Evolutionary conservation across 306 rosid species (phyloP).

Genomic region (Rosa rugosa): DNA sequence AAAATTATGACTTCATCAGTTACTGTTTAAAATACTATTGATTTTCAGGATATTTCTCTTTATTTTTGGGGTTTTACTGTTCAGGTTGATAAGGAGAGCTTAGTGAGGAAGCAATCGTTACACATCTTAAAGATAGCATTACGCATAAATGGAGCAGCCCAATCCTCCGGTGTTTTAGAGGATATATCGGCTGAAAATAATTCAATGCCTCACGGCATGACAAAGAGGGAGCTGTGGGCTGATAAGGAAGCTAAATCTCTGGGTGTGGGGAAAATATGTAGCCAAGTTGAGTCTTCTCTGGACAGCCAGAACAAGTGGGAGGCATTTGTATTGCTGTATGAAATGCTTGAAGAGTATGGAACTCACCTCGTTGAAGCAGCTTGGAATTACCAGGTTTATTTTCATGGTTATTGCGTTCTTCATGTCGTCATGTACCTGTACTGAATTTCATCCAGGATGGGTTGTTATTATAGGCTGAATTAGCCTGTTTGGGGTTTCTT

Average conservation of each 20-base stretch:
- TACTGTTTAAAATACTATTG: constrained; percentile 25
- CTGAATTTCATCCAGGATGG: neutral
- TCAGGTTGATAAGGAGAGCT: constrained; percentile 84
- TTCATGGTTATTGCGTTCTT: constrained; percentile 13
- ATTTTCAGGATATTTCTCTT: constrained; percentile 2
- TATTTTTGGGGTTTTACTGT: constrained; percentile 11
- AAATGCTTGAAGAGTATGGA: constrained; percentile 98
- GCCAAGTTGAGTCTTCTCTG: constrained; percentile 39
- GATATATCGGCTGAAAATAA: constrained; percentile 29
- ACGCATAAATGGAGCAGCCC: constrained; percentile 34
- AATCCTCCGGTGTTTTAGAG: constrained; percentile 38
- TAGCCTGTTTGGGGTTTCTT: no score
- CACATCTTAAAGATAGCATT: constrained; percentile 65
- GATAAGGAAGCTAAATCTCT: constrained; percentile 82
- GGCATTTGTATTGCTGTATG: constrained; percentile 82
- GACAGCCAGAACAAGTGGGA: constrained; percentile 73
- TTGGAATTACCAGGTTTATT: constrained; percentile 86
- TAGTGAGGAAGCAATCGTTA: constrained; percentile 85
- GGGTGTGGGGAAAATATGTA: constrained; percentile 69
- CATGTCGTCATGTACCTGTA: neutral
- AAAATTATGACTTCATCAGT: constrained; percentile 18
- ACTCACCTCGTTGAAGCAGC: constrained; percentile 99
- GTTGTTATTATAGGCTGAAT: neutral
- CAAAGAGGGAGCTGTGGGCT: constrained; percentile 86
- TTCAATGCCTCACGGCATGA: constrained; percentile 44